Evolutionary conservation across 441 rosid species (phyloP).

Genomic region (Kokia cookei): DNA sequence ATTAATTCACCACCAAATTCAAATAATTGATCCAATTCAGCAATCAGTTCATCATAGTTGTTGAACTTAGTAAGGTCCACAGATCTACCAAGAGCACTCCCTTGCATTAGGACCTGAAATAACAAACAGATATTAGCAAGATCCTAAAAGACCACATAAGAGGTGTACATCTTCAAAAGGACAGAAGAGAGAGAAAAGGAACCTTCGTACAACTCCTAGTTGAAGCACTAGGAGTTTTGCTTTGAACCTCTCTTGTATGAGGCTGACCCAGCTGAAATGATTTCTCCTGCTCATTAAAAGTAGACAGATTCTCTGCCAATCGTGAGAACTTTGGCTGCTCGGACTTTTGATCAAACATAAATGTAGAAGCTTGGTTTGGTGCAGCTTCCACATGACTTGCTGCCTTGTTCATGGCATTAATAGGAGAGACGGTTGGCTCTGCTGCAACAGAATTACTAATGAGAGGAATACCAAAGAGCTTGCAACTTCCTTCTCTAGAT

Average conservation of each 20-base stretch:
- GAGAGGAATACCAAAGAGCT: slow-evolving; percentile 86
- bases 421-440: slow-evolving; percentile 27
- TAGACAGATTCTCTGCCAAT: slow-evolving; percentile 29
- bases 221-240: slow-evolving; percentile 38
- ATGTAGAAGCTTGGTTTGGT: slow-evolving; percentile 27
- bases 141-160: background rate
- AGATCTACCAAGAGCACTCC: slow-evolving; percentile 89
- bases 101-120: slow-evolving; percentile 88
- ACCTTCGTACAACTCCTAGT: slow-evolving; percentile 88
- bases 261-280: slow-evolving; percentile 23
- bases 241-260: slow-evolving; percentile 37
- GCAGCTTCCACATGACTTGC: slow-evolving; percentile 12
- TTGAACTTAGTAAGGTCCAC: slow-evolving; percentile 87
- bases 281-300: slow-evolving; percentile 43
- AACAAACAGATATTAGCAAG: background rate
- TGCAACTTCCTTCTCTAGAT: slow-evolving; percentile 57
- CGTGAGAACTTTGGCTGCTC: slow-evolving; percentile 50
- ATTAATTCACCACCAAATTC: slow-evolving; percentile 80
- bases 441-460: slow-evolving; percentile 34
- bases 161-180: background rate
- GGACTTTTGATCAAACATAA: slow-evolving; percentile 33
- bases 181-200: background rate
- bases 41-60: slow-evolving; percentile 68
- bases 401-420: slow-evolving; percentile 24
- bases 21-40: slow-evolving; percentile 79